Evolutionary conservation across 371 early-diverging fungal genomes (phyloP), one percentile per base, ranked within the genome.

Genomic region (Parasitella parasitica): DNA sequence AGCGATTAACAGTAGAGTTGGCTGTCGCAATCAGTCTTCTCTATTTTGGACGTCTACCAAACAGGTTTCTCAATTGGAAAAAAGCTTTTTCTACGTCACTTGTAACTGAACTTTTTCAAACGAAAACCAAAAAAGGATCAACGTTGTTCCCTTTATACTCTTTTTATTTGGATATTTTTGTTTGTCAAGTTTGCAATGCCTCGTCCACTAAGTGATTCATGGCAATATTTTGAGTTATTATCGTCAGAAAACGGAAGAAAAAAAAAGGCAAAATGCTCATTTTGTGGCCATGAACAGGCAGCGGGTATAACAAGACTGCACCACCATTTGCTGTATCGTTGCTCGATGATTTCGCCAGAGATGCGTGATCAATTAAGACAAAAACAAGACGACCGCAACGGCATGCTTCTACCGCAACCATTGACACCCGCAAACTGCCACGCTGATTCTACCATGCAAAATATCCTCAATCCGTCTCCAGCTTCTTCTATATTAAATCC

Each of bases 121-220:
- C 38, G 39, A 54, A 38, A n/a, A 38, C 38, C 37, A 38, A 39
- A 39, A 54, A 54, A 38, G 8, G 12, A 39, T 39, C 16, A 3
- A 37, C 13, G 16, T 24, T 36, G 35, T 37, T 38, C 15, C 27
- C n/a, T 36, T 24, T 54, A 26, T 26, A 12, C 30, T 24, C 9
- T 16, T 12, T 37, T 54, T 26, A 1, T 1, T 15, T 28, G 7
- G 16, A 28, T 5, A 16, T 55, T 26, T 26, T 15, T 16, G 15
- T 27, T 13, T 55, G 26, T 36, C 55, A 28, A 49, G n/a, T 38
- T 15, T 26, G 26, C 36, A 16, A 77, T 77, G 78, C 78, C 78
- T 61, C 72, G 78, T 12, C 78, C 78, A 13, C 58, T 70, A 30
- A 74, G 75, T 41, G 73, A 70, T 35, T 70, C 72, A 20, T 77